Evolutionary conservation across 1,284 basidiomycete species (phyloP).

Genomic region (Cutaneotrichosporon sp.): DNA sequence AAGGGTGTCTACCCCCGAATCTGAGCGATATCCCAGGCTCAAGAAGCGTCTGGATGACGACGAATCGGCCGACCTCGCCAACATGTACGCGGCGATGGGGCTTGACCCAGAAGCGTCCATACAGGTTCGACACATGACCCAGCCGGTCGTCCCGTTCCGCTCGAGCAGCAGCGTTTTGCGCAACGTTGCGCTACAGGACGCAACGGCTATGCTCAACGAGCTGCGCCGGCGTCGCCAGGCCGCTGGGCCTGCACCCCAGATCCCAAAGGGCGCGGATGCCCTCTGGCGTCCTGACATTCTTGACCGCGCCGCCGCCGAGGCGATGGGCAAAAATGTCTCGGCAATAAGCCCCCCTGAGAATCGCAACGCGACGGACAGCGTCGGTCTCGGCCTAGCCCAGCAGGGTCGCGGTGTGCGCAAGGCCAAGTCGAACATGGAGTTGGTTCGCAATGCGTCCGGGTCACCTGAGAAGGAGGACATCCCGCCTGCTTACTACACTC

Average conservation of each 20-base stretch:
- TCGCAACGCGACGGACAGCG: slow-evolving; percentile 10
- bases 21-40: slow-evolving; percentile 53
- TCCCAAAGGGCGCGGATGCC: not conserved
- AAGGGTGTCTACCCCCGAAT: slow-evolving; percentile 74
- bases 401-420: slow-evolving; percentile 34
- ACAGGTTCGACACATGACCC: slow-evolving; percentile 15
- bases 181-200: slow-evolving; percentile 18
- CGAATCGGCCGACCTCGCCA: slow-evolving; percentile 28
- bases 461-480: slow-evolving; percentile 37
- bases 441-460: slow-evolving; percentile 25
- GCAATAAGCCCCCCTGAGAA: slow-evolving; percentile 17
- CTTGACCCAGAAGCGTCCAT: slow-evolving; percentile 12
- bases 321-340: slow-evolving; percentile 11
- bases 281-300: not conserved
- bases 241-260: slow-evolving; percentile 1
- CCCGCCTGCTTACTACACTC: not conserved
- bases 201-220: slow-evolving; percentile 5
- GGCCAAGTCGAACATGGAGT: slow-evolving; percentile 33
- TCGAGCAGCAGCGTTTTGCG: slow-evolving; percentile 18
- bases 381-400: slow-evolving; percentile 31
- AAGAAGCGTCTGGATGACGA: slow-evolving; percentile 28
- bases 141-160: slow-evolving; percentile 12
- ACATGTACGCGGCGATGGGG: slow-evolving; percentile 36
- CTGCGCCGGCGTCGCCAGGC: not conserved
- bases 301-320: slow-evolving; percentile 7